These are phyloP conservation scores for Amniculicola lignicola DNA, from an alignment of 495 filamentous ascomycete genomes.

Conservation along the genomic window DNA sequence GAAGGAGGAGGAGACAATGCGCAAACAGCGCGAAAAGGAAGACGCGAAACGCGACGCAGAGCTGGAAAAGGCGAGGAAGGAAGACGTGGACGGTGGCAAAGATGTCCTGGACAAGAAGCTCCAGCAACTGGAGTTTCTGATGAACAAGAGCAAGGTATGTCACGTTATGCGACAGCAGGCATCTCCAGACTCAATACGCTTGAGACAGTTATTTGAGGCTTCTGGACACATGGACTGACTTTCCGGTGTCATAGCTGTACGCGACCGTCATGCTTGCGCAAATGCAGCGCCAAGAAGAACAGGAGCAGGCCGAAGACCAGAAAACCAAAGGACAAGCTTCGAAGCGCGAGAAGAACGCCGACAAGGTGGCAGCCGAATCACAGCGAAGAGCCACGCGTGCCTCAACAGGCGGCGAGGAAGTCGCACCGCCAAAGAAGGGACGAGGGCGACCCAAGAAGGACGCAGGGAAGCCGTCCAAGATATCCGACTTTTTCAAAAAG, in stretches of 20 bases:
- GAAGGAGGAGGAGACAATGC: conserved; percentile 54
- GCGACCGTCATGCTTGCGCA: conserved; percentile 58
- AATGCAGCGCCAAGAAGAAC: conserved; percentile 61
- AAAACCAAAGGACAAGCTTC: conserved; percentile 45
- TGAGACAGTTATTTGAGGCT: neutral
- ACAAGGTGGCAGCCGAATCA: conserved; percentile 38
- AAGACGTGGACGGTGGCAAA: conserved; percentile 44
- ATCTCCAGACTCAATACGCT: neutral
- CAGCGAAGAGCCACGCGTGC: conserved; percentile 38
- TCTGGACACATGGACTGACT: neutral
- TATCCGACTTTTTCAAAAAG: conserved; percentile 59
- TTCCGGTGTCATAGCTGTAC: conserved; percentile 38
- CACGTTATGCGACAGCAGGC: no score
- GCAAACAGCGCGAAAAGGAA: conserved; percentile 47
- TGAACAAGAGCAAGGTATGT: conserved; percentile 47
- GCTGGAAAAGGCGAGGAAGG: conserved; percentile 47
- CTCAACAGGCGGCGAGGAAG: conserved; percentile 16
- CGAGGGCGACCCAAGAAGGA: conserved; percentile 33
- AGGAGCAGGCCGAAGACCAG: conserved; percentile 49
- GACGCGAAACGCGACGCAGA: conserved; percentile 50
- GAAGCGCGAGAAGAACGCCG: conserved; percentile 43
- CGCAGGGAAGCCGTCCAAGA: conserved; percentile 43
- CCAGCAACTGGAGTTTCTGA: conserved; percentile 49
- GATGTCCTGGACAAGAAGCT: conserved; percentile 53
- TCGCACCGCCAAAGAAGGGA: conserved; percentile 16